These are phyloP conservation scores for Carpinus fangiana DNA, from an alignment of 306 rosid genomes.

Conservation along the genomic window DNA sequence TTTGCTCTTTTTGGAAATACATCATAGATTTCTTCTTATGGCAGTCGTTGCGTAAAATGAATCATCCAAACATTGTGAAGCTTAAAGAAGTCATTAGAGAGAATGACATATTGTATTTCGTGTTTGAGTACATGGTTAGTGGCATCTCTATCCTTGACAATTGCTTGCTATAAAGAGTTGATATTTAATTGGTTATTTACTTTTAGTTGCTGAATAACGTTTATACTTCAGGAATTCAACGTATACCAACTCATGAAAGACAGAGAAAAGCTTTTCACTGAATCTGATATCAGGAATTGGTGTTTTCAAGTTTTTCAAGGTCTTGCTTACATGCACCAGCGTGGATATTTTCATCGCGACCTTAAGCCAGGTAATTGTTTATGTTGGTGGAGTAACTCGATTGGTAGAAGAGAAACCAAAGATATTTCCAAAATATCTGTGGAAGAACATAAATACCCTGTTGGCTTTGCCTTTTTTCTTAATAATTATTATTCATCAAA, in stretches of 20 bases:
- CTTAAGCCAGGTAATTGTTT: slow-evolving; percentile 88
- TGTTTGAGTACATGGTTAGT: slow-evolving; percentile 95
- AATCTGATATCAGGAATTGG: slow-evolving; percentile 85
- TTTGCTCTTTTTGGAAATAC: neutral
- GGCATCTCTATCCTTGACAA: neutral
- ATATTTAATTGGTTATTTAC: slow-evolving; percentile 17
- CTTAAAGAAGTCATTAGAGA: slow-evolving; percentile 96
- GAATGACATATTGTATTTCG: slow-evolving; percentile 79
- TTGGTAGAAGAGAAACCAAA: neutral
- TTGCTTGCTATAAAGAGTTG: neutral
- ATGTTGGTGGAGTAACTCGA: slow-evolving; percentile 12
- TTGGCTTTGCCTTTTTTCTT: neutral
- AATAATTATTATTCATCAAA: too few relatives aligned
- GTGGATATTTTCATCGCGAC: slow-evolving; percentile 98
- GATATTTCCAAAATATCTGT: neutral
- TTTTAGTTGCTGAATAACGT: slow-evolving; percentile 15
- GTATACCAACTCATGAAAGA: slow-evolving; percentile 95
- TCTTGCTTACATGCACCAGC: slow-evolving; percentile 97
- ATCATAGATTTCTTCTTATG: slow-evolving; percentile 10
- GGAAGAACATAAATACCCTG: neutral
- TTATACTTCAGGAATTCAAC: slow-evolving; percentile 62
- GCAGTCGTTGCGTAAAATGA: slow-evolving; percentile 87
- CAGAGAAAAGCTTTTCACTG: slow-evolving; percentile 78
- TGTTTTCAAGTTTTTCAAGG: slow-evolving; percentile 98
- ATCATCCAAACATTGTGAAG: slow-evolving; percentile 91